phyloP scores from a whole-genome alignment of 192 early-diverging fungal genomes.

The Glomus cerebriforme region DNA sequence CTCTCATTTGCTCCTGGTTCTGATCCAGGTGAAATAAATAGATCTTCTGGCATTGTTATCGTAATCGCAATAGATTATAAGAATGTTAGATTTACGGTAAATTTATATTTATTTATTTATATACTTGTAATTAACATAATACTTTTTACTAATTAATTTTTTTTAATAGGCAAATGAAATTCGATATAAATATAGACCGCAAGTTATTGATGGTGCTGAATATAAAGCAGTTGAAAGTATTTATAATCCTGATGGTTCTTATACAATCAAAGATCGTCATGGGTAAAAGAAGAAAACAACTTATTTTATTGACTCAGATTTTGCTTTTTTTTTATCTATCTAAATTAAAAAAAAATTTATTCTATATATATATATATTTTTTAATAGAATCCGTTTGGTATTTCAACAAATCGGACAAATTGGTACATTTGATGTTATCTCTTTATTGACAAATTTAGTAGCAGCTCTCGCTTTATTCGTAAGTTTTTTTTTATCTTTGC shows the following conservation, averaged over 20 bases:
- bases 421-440: slow-evolving; percentile 42
- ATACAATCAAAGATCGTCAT: slow-evolving; percentile 39
- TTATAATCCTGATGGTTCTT: slow-evolving; percentile 34
- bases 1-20: slow-evolving; percentile 18
- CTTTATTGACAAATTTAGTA: slow-evolving; percentile 40
- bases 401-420: slow-evolving; percentile 45
- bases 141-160: neutral
- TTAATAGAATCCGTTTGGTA: slow-evolving; percentile 40
- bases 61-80: slow-evolving; percentile 47
- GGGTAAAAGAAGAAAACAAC: slow-evolving; percentile 35
- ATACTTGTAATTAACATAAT: no score
- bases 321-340: no score
- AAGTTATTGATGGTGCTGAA: slow-evolving; percentile 43
- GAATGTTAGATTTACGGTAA: slow-evolving; percentile 23
- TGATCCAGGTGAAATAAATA: slow-evolving; percentile 32
- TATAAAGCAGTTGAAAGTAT: slow-evolving; percentile 45
- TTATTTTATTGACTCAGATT: neutral
- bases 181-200: slow-evolving; percentile 45
- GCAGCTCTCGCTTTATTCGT: slow-evolving; percentile 43
- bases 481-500: neutral
- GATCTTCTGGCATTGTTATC: slow-evolving; percentile 43
- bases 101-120: neutral
- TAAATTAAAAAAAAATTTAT: no score
- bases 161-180: slow-evolving; percentile 33
- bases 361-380: neutral